phyloP scores from a whole-genome alignment of 2,329 filamentous ascomycete genomes.

The Aspergillus sp. region DNA sequence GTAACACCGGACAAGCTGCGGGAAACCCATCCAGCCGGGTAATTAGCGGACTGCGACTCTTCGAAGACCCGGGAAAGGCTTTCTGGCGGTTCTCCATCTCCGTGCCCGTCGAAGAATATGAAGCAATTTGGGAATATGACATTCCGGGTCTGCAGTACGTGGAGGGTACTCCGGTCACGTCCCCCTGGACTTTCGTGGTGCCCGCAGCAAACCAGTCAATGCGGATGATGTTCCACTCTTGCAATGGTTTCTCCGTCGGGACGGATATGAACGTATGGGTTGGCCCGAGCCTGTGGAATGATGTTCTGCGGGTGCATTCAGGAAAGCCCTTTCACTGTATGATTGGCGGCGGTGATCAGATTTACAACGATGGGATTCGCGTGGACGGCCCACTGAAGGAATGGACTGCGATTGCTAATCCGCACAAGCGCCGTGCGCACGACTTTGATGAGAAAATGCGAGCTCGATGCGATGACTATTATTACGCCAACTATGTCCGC shows the following conservation, averaged over 20 bases:
- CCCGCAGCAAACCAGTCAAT: constrained; percentile 55
- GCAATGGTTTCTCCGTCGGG: constrained; percentile 60
- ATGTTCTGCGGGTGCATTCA: constrained; percentile 53
- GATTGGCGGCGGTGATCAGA: constrained; percentile 87
- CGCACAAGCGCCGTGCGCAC: constrained; percentile 51
- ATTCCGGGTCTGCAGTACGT: constrained; percentile 59
- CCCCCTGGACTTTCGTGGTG: constrained; percentile 47
- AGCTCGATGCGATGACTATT: constrained; percentile 52
- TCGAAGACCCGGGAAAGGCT: constrained; percentile 50
- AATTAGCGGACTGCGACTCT: constrained; percentile 48
- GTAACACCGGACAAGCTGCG: constrained; percentile 10
- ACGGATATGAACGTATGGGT: constrained; percentile 56
- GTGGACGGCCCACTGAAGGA: constrained; percentile 68
- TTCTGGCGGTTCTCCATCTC: constrained; percentile 53
- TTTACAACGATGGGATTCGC: constrained; percentile 69
- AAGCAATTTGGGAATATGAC: constrained; percentile 71
- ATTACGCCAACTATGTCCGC: constrained; percentile 53
- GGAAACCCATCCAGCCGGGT: constrained; percentile 15
- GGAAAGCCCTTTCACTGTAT: constrained; percentile 57
- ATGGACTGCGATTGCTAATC: constrained; percentile 55
- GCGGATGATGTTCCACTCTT: constrained; percentile 63
- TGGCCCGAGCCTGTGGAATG: constrained; percentile 56
- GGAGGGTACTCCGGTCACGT: constrained; percentile 47
- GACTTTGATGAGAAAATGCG: constrained; percentile 59
- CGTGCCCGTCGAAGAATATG: constrained; percentile 61